A percentile compares a stretch with the other conserved stretches of the same genome.
Evolutionary conservation across 148 eudicot species (phyloP).

Genomic region (Rhododendron ferrugineum): DNA sequence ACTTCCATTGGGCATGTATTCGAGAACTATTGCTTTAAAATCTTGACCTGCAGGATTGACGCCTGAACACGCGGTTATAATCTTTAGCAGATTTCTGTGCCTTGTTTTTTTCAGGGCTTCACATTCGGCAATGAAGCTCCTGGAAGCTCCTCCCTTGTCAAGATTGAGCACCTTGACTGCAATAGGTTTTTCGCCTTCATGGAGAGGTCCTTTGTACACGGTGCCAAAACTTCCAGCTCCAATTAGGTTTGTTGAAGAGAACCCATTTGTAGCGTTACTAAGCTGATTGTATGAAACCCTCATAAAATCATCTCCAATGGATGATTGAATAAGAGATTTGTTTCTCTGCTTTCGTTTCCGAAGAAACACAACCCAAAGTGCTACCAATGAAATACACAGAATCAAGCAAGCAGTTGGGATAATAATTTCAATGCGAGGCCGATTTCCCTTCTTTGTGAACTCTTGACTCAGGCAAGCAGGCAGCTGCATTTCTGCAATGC

Average conservation of each 20-base stretch:
- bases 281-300: neutral
- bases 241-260: neutral
- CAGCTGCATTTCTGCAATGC: neutral
- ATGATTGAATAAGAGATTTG: neutral
- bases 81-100: slow-evolving; percentile 11
- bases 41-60: neutral
- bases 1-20: slow-evolving; percentile 7
- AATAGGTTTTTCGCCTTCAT: neutral
- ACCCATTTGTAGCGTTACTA: neutral
- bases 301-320: neutral
- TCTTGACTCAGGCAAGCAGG: neutral
- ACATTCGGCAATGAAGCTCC: slow-evolving; percentile 11
- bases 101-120: neutral
- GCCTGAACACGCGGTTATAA: neutral
- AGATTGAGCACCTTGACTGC: slow-evolving; percentile 14
- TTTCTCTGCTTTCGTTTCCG: neutral
- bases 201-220: neutral
- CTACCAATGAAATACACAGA: neutral
- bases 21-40: neutral
- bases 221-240: neutral
- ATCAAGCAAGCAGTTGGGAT: neutral
- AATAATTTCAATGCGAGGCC: too few relatives aligned
- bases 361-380: neutral
- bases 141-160: neutral
- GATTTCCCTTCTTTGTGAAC: neutral